Conservation (phyloP, 148 eudicot species). For the Drosera capensis region DNA sequence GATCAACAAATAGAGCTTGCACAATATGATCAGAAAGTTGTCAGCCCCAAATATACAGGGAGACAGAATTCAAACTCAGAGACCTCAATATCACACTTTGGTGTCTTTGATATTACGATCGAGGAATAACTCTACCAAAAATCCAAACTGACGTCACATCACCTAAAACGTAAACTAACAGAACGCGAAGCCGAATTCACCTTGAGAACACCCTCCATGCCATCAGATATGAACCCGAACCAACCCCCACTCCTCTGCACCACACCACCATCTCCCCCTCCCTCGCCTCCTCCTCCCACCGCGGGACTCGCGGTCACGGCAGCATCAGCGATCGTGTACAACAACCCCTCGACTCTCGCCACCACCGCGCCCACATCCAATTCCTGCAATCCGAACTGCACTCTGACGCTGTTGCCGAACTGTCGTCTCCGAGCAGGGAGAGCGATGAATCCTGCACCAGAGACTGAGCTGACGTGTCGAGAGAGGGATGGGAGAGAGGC, state of each 20-base stretch:
- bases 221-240: slow-evolving; percentile 85
- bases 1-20: too few relatives aligned
- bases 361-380: slow-evolving; percentile 37
- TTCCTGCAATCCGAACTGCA: slow-evolving; percentile 44
- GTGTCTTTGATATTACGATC: too few relatives aligned
- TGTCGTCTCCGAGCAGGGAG: slow-evolving; percentile 23
- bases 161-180: background rate
- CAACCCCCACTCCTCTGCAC: slow-evolving; percentile 79
- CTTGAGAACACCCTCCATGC: slow-evolving; percentile 95
- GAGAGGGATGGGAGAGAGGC: slow-evolving; percentile 32
- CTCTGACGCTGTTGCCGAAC: slow-evolving; percentile 33
- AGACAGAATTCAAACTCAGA: too few relatives aligned
- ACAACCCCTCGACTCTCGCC: slow-evolving; percentile 43
- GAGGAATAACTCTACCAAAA: background rate
- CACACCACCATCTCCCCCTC: slow-evolving; percentile 11
- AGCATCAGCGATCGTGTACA: slow-evolving; percentile 88
- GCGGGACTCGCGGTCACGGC: slow-evolving; percentile 55
- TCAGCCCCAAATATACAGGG: too few relatives aligned
- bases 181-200: slow-evolving; percentile 12
- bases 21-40: too few relatives aligned
- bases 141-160: background rate
- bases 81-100: too few relatives aligned
- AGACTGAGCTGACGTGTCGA: slow-evolving; percentile 10
- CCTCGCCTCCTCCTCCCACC: slow-evolving; percentile 15
- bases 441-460: slow-evolving; percentile 16